phyloP scores from a whole-genome alignment of 75 land plant species.

The Pseudotsuga menziesii region DNA sequence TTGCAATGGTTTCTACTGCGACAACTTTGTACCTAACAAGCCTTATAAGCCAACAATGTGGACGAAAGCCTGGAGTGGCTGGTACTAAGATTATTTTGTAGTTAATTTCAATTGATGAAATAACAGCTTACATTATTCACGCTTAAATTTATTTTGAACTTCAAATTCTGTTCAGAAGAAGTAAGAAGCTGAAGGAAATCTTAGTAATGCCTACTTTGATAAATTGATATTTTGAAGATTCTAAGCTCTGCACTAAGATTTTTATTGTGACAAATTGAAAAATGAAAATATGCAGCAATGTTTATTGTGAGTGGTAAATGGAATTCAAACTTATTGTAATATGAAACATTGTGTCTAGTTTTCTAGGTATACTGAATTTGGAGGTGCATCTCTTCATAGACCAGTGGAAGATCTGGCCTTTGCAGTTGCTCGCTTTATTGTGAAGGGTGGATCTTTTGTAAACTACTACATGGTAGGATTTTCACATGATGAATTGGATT shows the following conservation, averaged over 20 bases:
- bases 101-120: too few species aligned
- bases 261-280: too few species aligned
- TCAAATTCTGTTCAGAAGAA: background rate
- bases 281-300: too few species aligned
- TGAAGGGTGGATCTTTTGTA: slow-evolving; percentile 66
- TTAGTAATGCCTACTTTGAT: too few species aligned
- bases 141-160: background rate
- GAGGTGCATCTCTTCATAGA: slow-evolving; percentile 53
- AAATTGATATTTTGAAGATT: too few species aligned
- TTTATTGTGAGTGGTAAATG: background rate
- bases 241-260: too few species aligned
- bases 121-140: too few species aligned
- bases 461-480: slow-evolving; percentile 81
- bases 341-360: background rate
- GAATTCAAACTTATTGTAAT: background rate
- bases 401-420: slow-evolving; percentile 89
- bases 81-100: slow-evolving; percentile 25
- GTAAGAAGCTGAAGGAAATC: background rate
- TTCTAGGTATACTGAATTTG: slow-evolving; percentile 68
- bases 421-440: slow-evolving; percentile 77
- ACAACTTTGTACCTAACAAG: slow-evolving; percentile 69
- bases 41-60: slow-evolving; percentile 78
- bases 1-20: slow-evolving; percentile 90
- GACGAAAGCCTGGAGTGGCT: slow-evolving; percentile 92
- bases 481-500: background rate